Evolutionary conservation across 2,329 filamentous ascomycete genomes (phyloP).

Genomic region (Cytospora mali): DNA sequence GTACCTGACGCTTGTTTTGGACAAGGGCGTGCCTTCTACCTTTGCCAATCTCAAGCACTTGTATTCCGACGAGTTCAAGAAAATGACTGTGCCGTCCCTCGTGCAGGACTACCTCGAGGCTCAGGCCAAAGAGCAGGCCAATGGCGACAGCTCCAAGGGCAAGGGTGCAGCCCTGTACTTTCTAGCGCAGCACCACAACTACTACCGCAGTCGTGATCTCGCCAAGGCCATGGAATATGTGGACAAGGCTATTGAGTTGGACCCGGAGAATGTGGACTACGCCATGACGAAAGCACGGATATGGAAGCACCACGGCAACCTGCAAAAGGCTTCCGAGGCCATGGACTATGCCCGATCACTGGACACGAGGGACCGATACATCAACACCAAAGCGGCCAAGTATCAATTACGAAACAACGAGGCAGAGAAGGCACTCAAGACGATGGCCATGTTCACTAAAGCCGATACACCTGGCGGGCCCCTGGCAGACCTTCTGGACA

Average conservation of each 20-base stretch:
- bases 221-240: conserved; percentile 79
- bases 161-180: conserved; percentile 85
- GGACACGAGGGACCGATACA: conserved; percentile 91
- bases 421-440: conserved; percentile 81
- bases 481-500: conserved; percentile 88
- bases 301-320: conserved; percentile 85
- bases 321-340: conserved; percentile 75
- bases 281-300: conserved; percentile 95
- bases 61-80: conserved; percentile 78
- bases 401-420: conserved; percentile 94
- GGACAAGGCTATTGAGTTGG: conserved; percentile 78
- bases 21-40: conserved; percentile 91
- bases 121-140: conserved; percentile 43
- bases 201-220: conserved; percentile 82
- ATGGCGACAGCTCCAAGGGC: conserved; percentile 59
- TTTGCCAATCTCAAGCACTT: conserved; percentile 97
- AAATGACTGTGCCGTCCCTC: conserved; percentile 71
- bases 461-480: conserved; percentile 88
- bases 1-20: conserved; percentile 83
- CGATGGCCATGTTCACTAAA: conserved; percentile 91
- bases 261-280: conserved; percentile 83
- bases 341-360: conserved; percentile 88
- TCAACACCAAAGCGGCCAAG: conserved; percentile 97
- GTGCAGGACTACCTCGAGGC: conserved; percentile 77
- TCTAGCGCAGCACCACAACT: conserved; percentile 96